These are phyloP conservation scores for Tephrocybe sp. DNA, from an alignment of 768 basidiomycete species.

Conservation along the genomic window DNA sequence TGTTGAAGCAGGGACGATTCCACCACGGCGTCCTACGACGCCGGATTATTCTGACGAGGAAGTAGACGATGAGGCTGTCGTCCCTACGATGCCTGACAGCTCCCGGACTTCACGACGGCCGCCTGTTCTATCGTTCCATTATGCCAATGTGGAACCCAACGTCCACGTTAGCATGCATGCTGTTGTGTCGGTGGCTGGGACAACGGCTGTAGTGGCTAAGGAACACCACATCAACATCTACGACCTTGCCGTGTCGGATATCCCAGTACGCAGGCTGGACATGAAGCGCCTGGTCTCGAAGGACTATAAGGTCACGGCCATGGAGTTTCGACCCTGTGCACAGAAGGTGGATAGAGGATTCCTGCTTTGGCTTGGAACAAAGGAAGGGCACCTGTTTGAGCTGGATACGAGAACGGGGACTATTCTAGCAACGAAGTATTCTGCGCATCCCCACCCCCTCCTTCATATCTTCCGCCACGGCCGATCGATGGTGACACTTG, in stretches of 20 bases:
- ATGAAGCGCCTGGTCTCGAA: slow-evolving; percentile 46
- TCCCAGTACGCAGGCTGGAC: slow-evolving; percentile 50
- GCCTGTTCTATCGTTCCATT: slow-evolving; percentile 38
- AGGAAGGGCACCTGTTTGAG: slow-evolving; percentile 86
- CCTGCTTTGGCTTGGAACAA: slow-evolving; percentile 84
- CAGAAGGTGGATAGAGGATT: slow-evolving; percentile 50
- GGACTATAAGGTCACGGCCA: slow-evolving; percentile 67
- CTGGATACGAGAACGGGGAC: slow-evolving; percentile 65
- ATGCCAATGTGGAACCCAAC: slow-evolving; percentile 40
- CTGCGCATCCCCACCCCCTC: slow-evolving; percentile 65
- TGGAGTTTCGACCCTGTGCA: slow-evolving; percentile 68
- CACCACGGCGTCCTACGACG: slow-evolving; percentile 36
- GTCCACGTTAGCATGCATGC: slow-evolving; percentile 60
- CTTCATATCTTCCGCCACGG: slow-evolving; percentile 73
- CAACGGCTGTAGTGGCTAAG: slow-evolving; percentile 54
- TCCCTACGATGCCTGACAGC: slow-evolving; percentile 18
- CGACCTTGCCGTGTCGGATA: slow-evolving; percentile 43
- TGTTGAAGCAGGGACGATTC: too few relatives aligned
- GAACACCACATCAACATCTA: slow-evolving; percentile 47
- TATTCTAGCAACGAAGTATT: slow-evolving; percentile 54
- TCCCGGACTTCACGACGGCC: slow-evolving; percentile 63
- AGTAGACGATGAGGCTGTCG: slow-evolving; percentile 44
- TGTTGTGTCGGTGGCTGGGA: slow-evolving; percentile 54
- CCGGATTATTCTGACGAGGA: slow-evolving; percentile 48
- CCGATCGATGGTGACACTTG: slow-evolving; percentile 72